These are phyloP conservation scores for Cyclotella kingstonii DNA, from an alignment of 108 stramenopile genomes.

Conservation along the genomic window DNA sequence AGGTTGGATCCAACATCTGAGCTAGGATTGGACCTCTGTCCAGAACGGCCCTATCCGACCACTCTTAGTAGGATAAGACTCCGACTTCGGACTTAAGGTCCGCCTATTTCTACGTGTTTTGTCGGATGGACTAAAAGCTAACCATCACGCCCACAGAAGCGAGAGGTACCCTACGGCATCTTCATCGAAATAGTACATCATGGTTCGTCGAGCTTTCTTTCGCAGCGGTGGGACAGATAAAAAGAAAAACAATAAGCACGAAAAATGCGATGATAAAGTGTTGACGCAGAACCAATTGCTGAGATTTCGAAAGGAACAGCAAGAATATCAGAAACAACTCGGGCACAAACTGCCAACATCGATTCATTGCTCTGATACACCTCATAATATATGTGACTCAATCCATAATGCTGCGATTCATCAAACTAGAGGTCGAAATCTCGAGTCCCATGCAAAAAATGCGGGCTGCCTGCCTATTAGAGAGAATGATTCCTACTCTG, in stretches of 20 bases:
- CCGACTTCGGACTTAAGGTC: too few relatives aligned
- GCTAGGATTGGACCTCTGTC: too few relatives aligned
- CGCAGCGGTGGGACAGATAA: conserved; percentile 24
- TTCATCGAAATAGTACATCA: not conserved
- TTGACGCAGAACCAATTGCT: not conserved
- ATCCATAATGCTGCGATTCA: not conserved
- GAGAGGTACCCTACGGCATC: not conserved
- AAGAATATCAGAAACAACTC: conserved; percentile 3
- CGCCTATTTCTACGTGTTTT: too few relatives aligned
- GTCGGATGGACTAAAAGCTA: too few relatives aligned
- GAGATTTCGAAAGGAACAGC: not conserved
- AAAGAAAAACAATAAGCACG: conserved; percentile 29
- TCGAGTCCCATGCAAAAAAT: not conserved
- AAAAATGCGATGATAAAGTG: conserved; percentile 14
- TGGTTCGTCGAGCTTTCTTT: conserved; percentile 43
- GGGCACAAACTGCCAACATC: not conserved
- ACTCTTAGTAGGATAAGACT: too few relatives aligned
- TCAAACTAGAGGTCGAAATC: not conserved
- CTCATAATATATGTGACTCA: not conserved
- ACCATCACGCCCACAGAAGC: not conserved
- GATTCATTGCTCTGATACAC: conserved; percentile 2
- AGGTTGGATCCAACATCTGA: too few relatives aligned
- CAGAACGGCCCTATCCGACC: too few relatives aligned
- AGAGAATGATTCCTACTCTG: too few relatives aligned
- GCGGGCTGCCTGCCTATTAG: conserved; percentile 4